Base-by-base conservation (phyloP, 495 filamentous ascomycete genomes). In the Annulohypoxylon maeteangense region DNA sequence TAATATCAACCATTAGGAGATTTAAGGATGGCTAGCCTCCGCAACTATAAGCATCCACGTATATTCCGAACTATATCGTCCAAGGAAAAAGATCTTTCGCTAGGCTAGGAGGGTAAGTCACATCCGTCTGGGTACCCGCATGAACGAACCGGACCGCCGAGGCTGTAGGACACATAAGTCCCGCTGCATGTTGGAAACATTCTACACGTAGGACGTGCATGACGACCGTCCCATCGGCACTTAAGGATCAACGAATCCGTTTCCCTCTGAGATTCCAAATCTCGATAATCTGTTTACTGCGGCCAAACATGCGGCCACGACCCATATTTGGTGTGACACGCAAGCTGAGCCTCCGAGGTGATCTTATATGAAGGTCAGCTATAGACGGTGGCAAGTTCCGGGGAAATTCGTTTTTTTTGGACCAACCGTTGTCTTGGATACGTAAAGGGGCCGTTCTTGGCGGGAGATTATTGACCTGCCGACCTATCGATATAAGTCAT, bases 1-100 rank as follows among this genome's bases (percentile, higher is more conserved):
- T 57, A 59, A 69, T 70, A 60, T 65, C 62, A 38, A 61, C 67
- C 67, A 70, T 62, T 70, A 70, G 67, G 67, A 70, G 55, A 60
- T 60, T 70, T 65, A 65, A 48, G 22, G 27, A 27, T 12, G 31
- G 25, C 14, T 34, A 60, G 25, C 54, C 31, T 69, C 29, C 31
- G 62, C 31, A 18, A 44, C 20, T 55, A 63, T 58, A 32, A n/a
- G 47, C 32, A 16, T 50, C 66, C 51, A 63, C 48, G 58, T 50
- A 62, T 38, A 38, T 34, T 48, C 44, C 22, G 53, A 51, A 58
- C 23, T n/a, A 53, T 44, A 25, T 44, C 29, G 22, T 51, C 29
- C 27, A 56, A 36, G 16, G 23, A 29, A 61, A 61, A 57, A 36
- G 42, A 55, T 42, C 22, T 42, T n/a, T 56, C 42, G 34, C 50